Conservation (phyloP, 1,139 yeast genomes). For the Petasospora rhodanensis region DNA sequence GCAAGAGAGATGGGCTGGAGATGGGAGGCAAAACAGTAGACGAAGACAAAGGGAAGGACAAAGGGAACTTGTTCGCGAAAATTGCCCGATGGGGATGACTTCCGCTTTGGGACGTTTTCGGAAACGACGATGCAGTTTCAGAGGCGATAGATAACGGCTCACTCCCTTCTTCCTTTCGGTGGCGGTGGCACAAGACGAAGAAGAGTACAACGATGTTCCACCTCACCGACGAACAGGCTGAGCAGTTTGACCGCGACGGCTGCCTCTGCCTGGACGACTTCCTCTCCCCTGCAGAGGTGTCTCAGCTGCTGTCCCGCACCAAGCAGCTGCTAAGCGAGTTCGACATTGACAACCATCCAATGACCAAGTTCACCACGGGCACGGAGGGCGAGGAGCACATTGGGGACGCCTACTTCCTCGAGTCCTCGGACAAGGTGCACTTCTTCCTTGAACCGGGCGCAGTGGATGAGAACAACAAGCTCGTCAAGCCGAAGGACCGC, state of each 20-base stretch:
- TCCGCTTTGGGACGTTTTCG: no score
- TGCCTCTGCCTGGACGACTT: slow-evolving; percentile 58
- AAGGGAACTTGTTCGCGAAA: no score
- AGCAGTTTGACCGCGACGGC: slow-evolving; percentile 51
- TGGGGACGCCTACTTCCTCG: slow-evolving; percentile 69
- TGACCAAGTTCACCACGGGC: slow-evolving; percentile 66
- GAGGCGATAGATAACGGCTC: no score
- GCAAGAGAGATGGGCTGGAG: no score
- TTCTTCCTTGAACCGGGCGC: slow-evolving; percentile 75
- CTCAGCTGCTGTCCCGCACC: slow-evolving; percentile 39
- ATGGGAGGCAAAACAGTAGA: no score
- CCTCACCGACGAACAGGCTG: slow-evolving; percentile 36
- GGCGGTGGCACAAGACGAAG: no score
- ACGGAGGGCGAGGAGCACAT: slow-evolving; percentile 50
- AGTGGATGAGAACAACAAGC: slow-evolving; percentile 39
- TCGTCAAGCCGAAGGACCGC: slow-evolving; percentile 47
- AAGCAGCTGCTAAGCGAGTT: slow-evolving; percentile 43
- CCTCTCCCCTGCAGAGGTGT: slow-evolving; percentile 39
- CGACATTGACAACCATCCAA: slow-evolving; percentile 58
- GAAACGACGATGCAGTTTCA: no score
- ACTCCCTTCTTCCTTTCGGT: no score
- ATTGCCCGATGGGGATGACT: no score
- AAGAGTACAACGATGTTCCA: slow-evolving; percentile 4
- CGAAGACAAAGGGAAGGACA: no score
- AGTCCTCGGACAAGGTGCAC: slow-evolving; percentile 64